phyloP scores from a whole-genome alignment of 208 protist species.

The Acanthamoeba lenticulata region DNA sequence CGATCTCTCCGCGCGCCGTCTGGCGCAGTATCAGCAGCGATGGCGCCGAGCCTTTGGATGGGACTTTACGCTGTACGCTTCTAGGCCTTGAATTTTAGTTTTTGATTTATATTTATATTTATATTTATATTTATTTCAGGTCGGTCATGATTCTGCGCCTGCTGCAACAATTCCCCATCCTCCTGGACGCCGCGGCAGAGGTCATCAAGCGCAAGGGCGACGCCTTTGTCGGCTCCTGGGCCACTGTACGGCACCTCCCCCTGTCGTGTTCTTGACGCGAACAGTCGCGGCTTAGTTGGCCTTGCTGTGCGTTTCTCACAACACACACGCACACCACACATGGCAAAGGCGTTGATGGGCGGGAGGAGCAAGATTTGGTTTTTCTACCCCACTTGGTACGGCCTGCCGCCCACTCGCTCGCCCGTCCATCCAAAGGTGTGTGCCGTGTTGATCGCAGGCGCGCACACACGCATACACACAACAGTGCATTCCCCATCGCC shows the following conservation, averaged over 20 bases:
- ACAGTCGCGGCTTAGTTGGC: too few relatives aligned
- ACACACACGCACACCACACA: too few relatives aligned
- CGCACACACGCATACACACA: not conserved
- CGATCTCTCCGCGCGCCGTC: not conserved
- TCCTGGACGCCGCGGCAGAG: conserved; percentile 60
- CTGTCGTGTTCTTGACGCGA: too few relatives aligned
- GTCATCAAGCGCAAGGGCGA: conserved; percentile 68
- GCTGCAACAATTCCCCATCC: conserved; percentile 46
- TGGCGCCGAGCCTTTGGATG: conserved; percentile 51
- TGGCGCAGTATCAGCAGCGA: conserved; percentile 60
- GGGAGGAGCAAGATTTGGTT: conserved; percentile 69
- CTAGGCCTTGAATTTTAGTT: not conserved
- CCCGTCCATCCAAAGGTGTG: not conserved
- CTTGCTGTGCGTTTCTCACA: too few relatives aligned
- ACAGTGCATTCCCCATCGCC: conserved; percentile 41
- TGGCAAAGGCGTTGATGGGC: conserved; percentile 60
- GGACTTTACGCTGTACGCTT: conserved; percentile 60
- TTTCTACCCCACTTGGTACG: conserved; percentile 65
- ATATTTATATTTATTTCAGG: not conserved
- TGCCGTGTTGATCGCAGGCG: not conserved
- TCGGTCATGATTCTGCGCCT: conserved; percentile 47
- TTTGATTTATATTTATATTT: not conserved
- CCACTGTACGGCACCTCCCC: not conserved
- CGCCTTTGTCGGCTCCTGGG: conserved; percentile 61
- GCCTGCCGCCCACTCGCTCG: not conserved